A percentile compares a stretch with the other conserved stretches of the same genome.
Conservation (phyloP, 768 basidiomycete genomes). For the Termitomyces sp. region DNA sequence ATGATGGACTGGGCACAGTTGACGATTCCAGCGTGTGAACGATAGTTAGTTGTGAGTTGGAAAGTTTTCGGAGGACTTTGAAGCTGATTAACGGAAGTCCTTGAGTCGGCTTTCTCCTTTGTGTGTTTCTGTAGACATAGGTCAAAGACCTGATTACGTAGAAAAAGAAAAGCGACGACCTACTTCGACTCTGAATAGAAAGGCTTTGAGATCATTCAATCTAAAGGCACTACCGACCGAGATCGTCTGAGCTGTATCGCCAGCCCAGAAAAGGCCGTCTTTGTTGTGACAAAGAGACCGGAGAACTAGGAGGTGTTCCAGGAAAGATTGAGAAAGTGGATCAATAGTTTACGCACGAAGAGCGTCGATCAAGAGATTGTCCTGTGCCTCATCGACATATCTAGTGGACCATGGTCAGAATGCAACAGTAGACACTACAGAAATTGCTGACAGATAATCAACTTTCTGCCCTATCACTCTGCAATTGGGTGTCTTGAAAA, state of each 20-base stretch:
- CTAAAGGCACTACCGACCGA: constrained; percentile 67
- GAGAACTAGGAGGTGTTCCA: constrained; percentile 41
- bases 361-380: constrained; percentile 62
- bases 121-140: constrained; percentile 2
- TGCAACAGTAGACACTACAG: background rate
- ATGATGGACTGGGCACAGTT: constrained; percentile 63
- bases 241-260: constrained; percentile 78
- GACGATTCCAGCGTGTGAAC: constrained; percentile 70
- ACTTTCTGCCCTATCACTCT: constrained; percentile 37
- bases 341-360: constrained; percentile 32
- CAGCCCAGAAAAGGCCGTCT: constrained; percentile 72
- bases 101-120: constrained; percentile 4
- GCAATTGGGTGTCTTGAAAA: constrained; percentile 17
- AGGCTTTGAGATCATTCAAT: constrained; percentile 68
- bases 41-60: constrained; percentile 59
- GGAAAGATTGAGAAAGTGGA: background rate
- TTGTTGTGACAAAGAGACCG: constrained; percentile 58
- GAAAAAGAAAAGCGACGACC: background rate
- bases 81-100: background rate
- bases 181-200: constrained; percentile 60
- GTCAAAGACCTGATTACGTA: background rate
- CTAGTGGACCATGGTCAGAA: constrained; percentile 22
- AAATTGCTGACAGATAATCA: constrained; percentile 45
- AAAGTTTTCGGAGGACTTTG: constrained; percentile 31
- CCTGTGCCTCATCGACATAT: constrained; percentile 73